Base-by-base conservation (phyloP, 1,284 basidiomycete species). In the Mycena citricolor region DNA sequence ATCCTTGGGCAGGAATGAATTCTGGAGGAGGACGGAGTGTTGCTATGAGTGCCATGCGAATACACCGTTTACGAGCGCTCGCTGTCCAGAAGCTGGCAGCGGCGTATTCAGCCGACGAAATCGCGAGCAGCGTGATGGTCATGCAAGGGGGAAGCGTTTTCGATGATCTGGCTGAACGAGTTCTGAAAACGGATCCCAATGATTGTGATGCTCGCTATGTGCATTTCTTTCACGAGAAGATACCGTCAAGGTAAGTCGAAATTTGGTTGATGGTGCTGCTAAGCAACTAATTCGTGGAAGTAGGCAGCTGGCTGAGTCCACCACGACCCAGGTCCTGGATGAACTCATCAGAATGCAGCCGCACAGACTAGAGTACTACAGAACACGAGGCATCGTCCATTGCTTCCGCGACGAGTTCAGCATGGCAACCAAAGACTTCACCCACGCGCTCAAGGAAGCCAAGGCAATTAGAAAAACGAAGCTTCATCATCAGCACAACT, bases 71-170 rank as follows among this genome's bases (percentile, higher is more conserved):
- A 32, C 68, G 88, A 25, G 81, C 77, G 0, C 72, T 90, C 29
- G 88, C 88, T 0, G 86, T 91, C 16, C 83, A 89, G 61, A 90
- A 90, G 59, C 70, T 90, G 22, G 86, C 89, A 1, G 76, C 81
- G 19, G 88, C 89, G 10, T 92, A 91, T 58, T 80, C 80, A 57
- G 72, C 77, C 14, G 88, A 92, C 59, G 88, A 92, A 61, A 87
- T 92, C 56, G 89, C 89, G 1, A 86, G 86, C 2, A 88, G 86
- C 58, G 89, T 92, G 25, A 88, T 90, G 82, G 80, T 91, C 28
- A 92, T 92, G 88, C 89, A 91, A 59, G 86, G 88, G 22, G 88
- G 89, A 2, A 90, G 81, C 52, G 85, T 90, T 2, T 87, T 92
- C 54, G 88, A 92, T 54, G 89, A 92, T 57, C 73, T 92, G 12